Evolutionary conservation across 176 grass and related monocot genomes (phyloP), one percentile per base, ranked within the genome.

Genomic region (Rhynchospora breviuscula): DNA sequence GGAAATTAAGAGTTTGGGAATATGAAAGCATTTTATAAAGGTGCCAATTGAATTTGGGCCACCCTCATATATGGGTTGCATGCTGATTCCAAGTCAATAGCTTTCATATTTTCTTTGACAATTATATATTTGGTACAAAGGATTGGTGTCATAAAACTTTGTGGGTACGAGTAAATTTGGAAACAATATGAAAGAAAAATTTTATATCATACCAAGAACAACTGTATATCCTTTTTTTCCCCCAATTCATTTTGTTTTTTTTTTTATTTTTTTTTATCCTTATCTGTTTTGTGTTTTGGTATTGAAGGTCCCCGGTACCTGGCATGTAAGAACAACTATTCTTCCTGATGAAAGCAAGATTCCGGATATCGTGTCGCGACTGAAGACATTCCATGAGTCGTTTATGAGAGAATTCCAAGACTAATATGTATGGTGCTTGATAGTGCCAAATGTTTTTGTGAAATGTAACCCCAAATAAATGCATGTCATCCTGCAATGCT

Each of bases 351-450:
- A 92, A 79, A 57, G 81, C 5, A 92, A 89, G 87, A 89, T 97
- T 7, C 12, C 54, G 5, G 63, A 1, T 0, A 92, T 97, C 77
- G 62, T 94, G 35, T 45, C 88, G 0, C 63, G 82, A 6, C 86
- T 94, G 43, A 76, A n/a, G 76, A 67, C 63, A 3, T 97, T 97
- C 88, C 91, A 97, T 68, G 84, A 91, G 67, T 79, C 84, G 4
- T 97, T 97, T 87, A 97, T 94, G 91, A 66, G 87, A 1, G 83
- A 90, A 85, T 94, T 87, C 64, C 85, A 85, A 10, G 53, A 80
- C 14, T 67, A 76, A 3, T 51, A 40, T 51, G 25, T n/a, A 77
- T 35, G 29, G 14, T 60, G 52, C 23, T 25, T 85, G 10, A 26
- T 52, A 51, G 47, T 52, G 49, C 49, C 49, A 52, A 52, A 52